Evolutionary conservation across 2,329 filamentous ascomycete species (phyloP), one percentile per base, ranked within the genome.

Genomic region (Penicillium brevicompactum): DNA sequence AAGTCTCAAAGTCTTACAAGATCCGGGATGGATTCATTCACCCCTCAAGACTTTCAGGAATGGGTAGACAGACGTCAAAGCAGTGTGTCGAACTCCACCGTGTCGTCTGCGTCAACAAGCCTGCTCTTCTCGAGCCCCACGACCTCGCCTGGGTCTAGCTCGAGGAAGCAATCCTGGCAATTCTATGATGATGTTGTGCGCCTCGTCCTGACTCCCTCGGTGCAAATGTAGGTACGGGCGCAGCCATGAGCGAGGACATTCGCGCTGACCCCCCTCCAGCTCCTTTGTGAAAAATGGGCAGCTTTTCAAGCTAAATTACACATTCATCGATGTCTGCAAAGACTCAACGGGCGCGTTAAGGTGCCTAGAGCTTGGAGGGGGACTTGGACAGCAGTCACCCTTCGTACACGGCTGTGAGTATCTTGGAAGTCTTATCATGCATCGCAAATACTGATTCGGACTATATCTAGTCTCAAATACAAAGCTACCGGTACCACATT

Each of bases 321-420:
- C 64, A 2, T 70, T 64, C 46, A 72, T 77, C 54, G 72, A 76
- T 50, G 67, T 77, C 32, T 71, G 70, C 57, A 76, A 75, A 51
- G 73, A 76, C 57, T 58, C 62, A 8, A 63, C 67, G 5, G 75
- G 74, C 4, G 65, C 65, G 6, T 50, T 77, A 32, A 72, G 67
- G 49, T 68, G 67, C 43, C 57, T 77, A 3, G 73, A 76, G 56
- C 62, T 77, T 21, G 73, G 72, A 38, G 74, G 74, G 32, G 70
- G 67, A 3, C 46, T 70, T 18, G 73, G 72, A 13, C 70, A 73
- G 48, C 71, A 74, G 46, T 67, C 61, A 9, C 64, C 70, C 31
- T 72, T 75, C 46, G 44, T 76, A 3, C 74, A 76, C 61, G 70
- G 65, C 49, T 76, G 74, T 76, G 54, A 60, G 71, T 70, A n/a